A percentile compares a stretch with the other conserved stretches of the same genome.
Conservation (phyloP, 2,329 filamentous ascomycete genomes). For the Aspergillus fumigatus region DNA sequence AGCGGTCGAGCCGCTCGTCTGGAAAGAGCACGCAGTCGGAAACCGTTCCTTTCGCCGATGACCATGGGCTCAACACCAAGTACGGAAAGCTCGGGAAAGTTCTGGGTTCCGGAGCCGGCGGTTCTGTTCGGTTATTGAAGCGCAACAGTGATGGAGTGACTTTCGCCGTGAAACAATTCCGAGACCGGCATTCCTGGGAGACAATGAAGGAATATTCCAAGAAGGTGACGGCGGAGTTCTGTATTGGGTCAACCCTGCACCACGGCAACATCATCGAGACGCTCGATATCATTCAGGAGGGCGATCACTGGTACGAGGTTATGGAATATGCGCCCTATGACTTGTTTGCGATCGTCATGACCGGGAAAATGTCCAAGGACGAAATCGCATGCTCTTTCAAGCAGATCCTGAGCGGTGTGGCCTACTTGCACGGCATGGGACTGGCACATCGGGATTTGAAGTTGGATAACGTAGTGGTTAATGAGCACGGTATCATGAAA, state of each 20-base stretch:
- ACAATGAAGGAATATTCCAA: slow-evolving; percentile 94
- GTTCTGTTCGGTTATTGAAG: slow-evolving; percentile 91
- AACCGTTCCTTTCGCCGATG: slow-evolving; percentile 81
- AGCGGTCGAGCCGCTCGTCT: slow-evolving; percentile 50
- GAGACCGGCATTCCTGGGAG: slow-evolving; percentile 86
- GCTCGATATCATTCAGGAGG: slow-evolving; percentile 91
- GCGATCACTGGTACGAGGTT: slow-evolving; percentile 92
- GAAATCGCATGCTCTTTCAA: slow-evolving; percentile 89
- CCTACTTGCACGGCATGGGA: slow-evolving; percentile 91
- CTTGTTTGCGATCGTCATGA: slow-evolving; percentile 98
- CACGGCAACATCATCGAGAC: slow-evolving; percentile 99
- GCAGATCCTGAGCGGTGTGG: slow-evolving; percentile 90
- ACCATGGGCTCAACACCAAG: slow-evolving; percentile 83
- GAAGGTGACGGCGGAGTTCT: slow-evolving; percentile 97
- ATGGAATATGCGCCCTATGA: slow-evolving; percentile 99
- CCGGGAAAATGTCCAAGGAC: slow-evolving; percentile 88
- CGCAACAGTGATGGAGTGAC: slow-evolving; percentile 86
- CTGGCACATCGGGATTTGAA: slow-evolving; percentile 93
- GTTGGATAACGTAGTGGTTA: slow-evolving; percentile 96
- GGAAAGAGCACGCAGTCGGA: slow-evolving; percentile 48
- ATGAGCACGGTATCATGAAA: slow-evolving; percentile 96
- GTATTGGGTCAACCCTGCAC: slow-evolving; percentile 91
- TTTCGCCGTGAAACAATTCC: slow-evolving; percentile 97
- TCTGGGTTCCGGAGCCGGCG: slow-evolving; percentile 87
- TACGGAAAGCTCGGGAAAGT: slow-evolving; percentile 96